Base-by-base conservation (phyloP, 257 asterid genomes). In the Ehretia macrophylla region DNA sequence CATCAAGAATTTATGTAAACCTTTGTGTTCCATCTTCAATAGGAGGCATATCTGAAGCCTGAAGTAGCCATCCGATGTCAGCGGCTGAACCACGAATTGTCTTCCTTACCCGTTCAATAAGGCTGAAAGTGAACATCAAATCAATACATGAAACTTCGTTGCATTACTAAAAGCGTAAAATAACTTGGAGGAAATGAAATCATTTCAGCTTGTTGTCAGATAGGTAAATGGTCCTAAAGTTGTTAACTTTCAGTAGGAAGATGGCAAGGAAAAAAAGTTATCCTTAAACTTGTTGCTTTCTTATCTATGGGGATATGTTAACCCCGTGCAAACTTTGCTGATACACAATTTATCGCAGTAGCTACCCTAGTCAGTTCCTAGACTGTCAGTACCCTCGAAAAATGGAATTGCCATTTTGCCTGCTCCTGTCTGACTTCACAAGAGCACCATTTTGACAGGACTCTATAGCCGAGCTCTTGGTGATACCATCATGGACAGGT, bases 71-170 rank as follows among this genome's bases (percentile, higher is more conserved):
- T 54, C 97, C 99, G 48, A 89, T 93, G 83, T 93, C 97, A 75
- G 84, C 87, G 60, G 97, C 99, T 35, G 99, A 89, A 61, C 99
- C 99, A 18, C 75, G 97, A 68, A 93, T 86, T n/a, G 99, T 93
- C 79, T 68, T 85, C 78, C 79, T 82, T 58, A 93, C 96, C 74
- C 82, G 69, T 17, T 78, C 77, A 32, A 78, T 58, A 63, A 78
- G 77, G 32, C 83, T 78, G 59, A 32, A 48, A 63, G 51, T 11
- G 57, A 52, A 18, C 6, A 21, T 11, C 9, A n/a, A 52, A 22
- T 32, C 10, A 49, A 11, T 49, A n/a, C 4, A 49, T 49, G 54
- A 17, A 49, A 8, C 20, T 49, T 8, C 5, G 9, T 49, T 49
- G 54, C 16, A 6, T n/a, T 5, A 17, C 54, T 17, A 4, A 6